These are phyloP conservation scores for Citrus reticulata DNA, from an alignment of 345 rosid species.

Conservation along the genomic window DNA sequence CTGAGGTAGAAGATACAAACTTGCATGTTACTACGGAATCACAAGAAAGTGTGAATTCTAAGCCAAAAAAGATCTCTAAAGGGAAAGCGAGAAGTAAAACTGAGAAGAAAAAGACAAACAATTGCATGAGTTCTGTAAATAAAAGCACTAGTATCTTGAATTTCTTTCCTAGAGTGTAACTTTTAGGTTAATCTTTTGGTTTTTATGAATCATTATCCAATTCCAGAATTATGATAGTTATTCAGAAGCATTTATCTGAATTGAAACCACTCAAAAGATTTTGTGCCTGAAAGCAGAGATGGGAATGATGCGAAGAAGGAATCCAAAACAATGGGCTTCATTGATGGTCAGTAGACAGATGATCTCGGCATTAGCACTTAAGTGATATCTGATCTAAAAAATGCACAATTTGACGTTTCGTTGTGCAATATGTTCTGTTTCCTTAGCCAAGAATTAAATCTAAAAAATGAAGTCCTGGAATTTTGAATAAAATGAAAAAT, in stretches of 20 bases:
- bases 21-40: slow-evolving; percentile 21
- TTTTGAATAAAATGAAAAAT: no score
- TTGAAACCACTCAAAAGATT: neutral
- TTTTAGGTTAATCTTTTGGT: neutral
- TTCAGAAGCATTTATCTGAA: neutral
- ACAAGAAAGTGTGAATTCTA: slow-evolving; percentile 55
- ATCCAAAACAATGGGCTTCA: neutral
- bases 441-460: neutral
- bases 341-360: neutral
- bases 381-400: no score
- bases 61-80: slow-evolving; percentile 25
- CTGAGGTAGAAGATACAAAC: slow-evolving; percentile 23
- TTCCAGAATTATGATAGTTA: neutral
- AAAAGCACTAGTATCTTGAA: slow-evolving; percentile 51
- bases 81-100: slow-evolving; percentile 25
- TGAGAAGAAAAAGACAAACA: slow-evolving; percentile 29
- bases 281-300: neutral
- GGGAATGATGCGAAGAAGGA: neutral
- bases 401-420: neutral
- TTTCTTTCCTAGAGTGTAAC: slow-evolving; percentile 53
- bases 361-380: neutral
- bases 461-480: neutral
- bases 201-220: neutral
- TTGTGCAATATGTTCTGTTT: neutral
- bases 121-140: slow-evolving; percentile 25